phyloP scores from a whole-genome alignment of 108 stramenopile species.

The Nitzschia sp. region DNA sequence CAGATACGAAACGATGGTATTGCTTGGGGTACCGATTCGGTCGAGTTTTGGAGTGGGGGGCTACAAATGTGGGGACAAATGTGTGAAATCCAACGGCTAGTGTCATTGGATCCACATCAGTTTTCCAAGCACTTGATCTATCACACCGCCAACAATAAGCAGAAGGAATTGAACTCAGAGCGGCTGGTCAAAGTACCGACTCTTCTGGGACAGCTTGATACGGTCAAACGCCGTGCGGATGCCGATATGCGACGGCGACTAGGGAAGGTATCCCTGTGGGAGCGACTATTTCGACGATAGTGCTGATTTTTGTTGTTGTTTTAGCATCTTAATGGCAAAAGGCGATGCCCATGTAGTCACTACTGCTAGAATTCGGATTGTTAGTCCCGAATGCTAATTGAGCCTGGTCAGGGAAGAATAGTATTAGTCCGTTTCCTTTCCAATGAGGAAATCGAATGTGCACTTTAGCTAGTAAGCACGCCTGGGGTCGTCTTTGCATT shows the following conservation, averaged over 20 bases:
- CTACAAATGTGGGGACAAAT: slow-evolving; percentile 46
- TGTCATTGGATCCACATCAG: slow-evolving; percentile 64
- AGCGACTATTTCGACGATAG: neutral
- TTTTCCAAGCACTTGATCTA: slow-evolving; percentile 78
- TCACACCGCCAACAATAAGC: slow-evolving; percentile 85
- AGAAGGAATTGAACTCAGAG: slow-evolving; percentile 32
- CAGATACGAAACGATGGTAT: slow-evolving; percentile 58
- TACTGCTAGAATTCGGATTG: no score
- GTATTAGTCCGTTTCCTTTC: no score
- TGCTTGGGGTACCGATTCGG: slow-evolving; percentile 57
- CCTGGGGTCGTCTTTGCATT: no score
- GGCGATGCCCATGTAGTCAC: no score
- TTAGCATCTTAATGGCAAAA: no score
- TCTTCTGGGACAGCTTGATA: slow-evolving; percentile 63
- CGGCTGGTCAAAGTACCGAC: slow-evolving; percentile 35
- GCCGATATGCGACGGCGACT: neutral
- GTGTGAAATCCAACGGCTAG: slow-evolving; percentile 79
- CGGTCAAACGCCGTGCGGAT: slow-evolving; percentile 47
- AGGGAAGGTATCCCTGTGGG: neutral
- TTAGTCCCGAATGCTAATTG: no score
- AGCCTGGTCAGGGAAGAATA: no score
- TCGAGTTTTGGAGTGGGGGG: slow-evolving; percentile 80
- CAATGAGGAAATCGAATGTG: no score
- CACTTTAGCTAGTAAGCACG: no score
- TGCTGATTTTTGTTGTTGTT: no score